These are phyloP conservation scores for Xylaria acuta DNA, from an alignment of 495 filamentous ascomycete genomes.

Conservation along the genomic window DNA sequence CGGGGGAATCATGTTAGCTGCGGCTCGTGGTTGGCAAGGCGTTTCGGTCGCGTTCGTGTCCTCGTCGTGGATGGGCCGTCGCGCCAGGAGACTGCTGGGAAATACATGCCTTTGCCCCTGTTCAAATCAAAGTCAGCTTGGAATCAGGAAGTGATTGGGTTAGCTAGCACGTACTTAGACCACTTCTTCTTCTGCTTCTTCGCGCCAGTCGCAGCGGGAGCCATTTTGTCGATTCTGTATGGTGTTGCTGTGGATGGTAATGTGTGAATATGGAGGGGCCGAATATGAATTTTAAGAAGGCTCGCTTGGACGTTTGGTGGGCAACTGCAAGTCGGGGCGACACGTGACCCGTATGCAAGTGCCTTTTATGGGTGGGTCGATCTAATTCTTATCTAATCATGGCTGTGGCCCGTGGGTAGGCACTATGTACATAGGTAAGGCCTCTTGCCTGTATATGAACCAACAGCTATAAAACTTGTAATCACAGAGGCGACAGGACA, in stretches of 20 bases:
- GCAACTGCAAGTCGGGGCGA: constrained; percentile 14
- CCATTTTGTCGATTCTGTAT: constrained; percentile 59
- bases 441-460: too few relatives aligned
- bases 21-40: constrained; percentile 13
- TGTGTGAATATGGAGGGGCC: constrained; percentile 47
- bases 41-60: constrained; percentile 21
- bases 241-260: constrained; percentile 51
- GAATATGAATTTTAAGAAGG: constrained; percentile 43
- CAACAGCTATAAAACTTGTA: background rate
- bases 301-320: constrained; percentile 36
- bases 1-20: constrained; percentile 35
- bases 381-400: background rate
- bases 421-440: background rate
- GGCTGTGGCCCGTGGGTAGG: background rate
- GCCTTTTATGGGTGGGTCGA: background rate
- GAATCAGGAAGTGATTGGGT: constrained; percentile 10
- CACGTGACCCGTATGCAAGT: constrained; percentile 24
- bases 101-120: constrained; percentile 42
- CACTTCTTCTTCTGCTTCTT: constrained; percentile 99
- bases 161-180: constrained; percentile 73
- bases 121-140: constrained; percentile 34
- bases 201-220: constrained; percentile 82
- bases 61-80: constrained; percentile 6
- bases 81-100: constrained; percentile 14
- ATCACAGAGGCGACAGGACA: background rate